A percentile compares a stretch with the other conserved stretches of the same genome.
Conservation (phyloP, 1,284 basidiomycete species). For the Anthracocystis panici-leucophaei region DNA sequence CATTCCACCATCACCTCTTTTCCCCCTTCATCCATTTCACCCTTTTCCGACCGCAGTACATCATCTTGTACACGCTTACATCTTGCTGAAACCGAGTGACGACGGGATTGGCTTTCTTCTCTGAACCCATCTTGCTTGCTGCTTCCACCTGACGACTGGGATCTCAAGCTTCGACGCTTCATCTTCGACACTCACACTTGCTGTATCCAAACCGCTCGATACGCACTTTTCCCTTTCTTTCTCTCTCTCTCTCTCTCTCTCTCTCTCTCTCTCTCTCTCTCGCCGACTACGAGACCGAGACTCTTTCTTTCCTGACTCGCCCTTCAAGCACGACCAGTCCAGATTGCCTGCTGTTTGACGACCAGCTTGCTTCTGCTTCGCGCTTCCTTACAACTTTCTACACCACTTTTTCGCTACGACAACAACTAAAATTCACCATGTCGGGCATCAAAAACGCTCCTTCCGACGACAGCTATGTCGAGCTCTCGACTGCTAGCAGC, state of each 20-base stretch:
- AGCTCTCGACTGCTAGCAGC: slow-evolving; percentile 45
- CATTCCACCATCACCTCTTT: slow-evolving; percentile 17
- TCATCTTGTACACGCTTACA: background rate
- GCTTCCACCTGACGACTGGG: slow-evolving; percentile 42
- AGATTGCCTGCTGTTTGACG: slow-evolving; percentile 47
- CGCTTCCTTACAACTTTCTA: background rate
- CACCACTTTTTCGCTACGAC: background rate
- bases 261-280: background rate
- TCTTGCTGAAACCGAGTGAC: slow-evolving; percentile 47
- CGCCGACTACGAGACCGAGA: slow-evolving; percentile 16
- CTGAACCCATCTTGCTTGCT: slow-evolving; percentile 19
- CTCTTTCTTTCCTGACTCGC: slow-evolving; percentile 10
- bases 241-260: background rate
- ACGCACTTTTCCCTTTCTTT: too few relatives aligned
- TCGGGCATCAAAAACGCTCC: slow-evolving; percentile 41
- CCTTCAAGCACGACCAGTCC: background rate
- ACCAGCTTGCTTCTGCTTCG: slow-evolving; percentile 31
- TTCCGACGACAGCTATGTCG: slow-evolving; percentile 53
- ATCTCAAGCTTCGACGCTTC: slow-evolving; percentile 26
- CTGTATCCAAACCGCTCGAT: slow-evolving; percentile 4
- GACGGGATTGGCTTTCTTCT: slow-evolving; percentile 38
- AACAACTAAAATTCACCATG: slow-evolving; percentile 20
- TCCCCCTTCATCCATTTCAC: background rate
- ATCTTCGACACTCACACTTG: background rate
- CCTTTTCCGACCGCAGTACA: slow-evolving; percentile 17